A percentile compares a stretch with the other conserved stretches of the same genome.
These are phyloP conservation scores for Botrytis medusae DNA, from an alignment of 2,329 filamentous ascomycete species.

Conservation along the genomic window DNA sequence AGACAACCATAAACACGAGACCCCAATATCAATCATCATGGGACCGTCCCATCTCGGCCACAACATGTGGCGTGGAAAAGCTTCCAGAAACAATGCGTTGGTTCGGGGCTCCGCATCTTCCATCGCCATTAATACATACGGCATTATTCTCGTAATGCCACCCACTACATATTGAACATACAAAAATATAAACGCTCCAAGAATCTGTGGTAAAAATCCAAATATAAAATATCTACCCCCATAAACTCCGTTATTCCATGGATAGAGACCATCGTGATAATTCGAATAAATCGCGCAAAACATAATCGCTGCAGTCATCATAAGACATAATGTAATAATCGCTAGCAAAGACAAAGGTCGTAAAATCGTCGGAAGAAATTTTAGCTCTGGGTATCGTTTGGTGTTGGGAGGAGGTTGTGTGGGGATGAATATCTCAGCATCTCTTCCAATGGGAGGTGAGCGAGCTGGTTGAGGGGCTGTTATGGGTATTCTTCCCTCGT, in stretches of 20 bases:
- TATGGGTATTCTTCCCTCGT: slow-evolving; percentile 6
- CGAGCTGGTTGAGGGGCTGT: background rate
- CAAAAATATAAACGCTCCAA: slow-evolving; percentile 69
- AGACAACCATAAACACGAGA: slow-evolving; percentile 71
- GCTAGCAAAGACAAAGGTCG: slow-evolving; percentile 62
- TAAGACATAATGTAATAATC: slow-evolving; percentile 60
- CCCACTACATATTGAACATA: slow-evolving; percentile 75
- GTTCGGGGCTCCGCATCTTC: slow-evolving; percentile 58
- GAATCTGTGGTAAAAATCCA: slow-evolving; percentile 76
- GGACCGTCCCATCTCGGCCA: slow-evolving; percentile 69
- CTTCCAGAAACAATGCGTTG: slow-evolving; percentile 63
- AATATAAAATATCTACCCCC: slow-evolving; percentile 81
- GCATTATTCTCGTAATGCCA: slow-evolving; percentile 73
- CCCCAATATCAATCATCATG: slow-evolving; percentile 63
- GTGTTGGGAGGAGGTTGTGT: slow-evolving; percentile 47
- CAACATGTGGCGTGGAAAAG: slow-evolving; percentile 63
- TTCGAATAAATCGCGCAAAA: slow-evolving; percentile 71
- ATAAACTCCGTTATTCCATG: slow-evolving; percentile 65
- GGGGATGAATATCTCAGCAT: slow-evolving; percentile 48
- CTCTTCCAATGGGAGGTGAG: slow-evolving; percentile 16
- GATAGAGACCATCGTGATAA: slow-evolving; percentile 61
- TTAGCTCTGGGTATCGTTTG: slow-evolving; percentile 53
- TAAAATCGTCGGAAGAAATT: slow-evolving; percentile 70
- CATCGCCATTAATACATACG: slow-evolving; percentile 75
- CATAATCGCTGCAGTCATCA: slow-evolving; percentile 71